Base-by-base conservation (phyloP, 1,139 yeast genomes). In the Eremothecium cymbalariae region DNA sequence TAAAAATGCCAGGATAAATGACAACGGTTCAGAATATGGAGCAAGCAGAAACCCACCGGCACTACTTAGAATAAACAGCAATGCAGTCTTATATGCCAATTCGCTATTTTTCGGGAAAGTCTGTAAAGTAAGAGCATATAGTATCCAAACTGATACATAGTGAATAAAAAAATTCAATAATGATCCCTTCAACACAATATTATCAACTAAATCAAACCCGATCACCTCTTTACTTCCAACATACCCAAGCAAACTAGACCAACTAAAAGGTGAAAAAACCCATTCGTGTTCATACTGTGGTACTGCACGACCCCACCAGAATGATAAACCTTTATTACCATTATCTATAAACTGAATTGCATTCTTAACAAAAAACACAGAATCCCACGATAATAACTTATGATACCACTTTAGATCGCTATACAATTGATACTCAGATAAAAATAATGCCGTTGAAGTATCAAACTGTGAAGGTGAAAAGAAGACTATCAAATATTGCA, bases 21-120 rank as follows among this genome's bases (percentile, higher is more conserved):
- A 77, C 13, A 73, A 50, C 25, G 86, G 73, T 58, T 90, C 98
- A 0, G 93, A 69, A 57, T 88, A 90, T 2, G 85, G 76, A 0
- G 77, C 71, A 0, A 81, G 67, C 34, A 85, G 63, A 48, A 86
- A 90, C 3, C 85, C 69, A 1, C 95, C 95, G 1, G 86, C 90
- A 3, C 95, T 90, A 12, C 83, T 74, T 11, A 80, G 42, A 1
- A 77, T 58, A 47, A 70, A 78, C 13, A 79, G 51, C 4, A 72
- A 41, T 3, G 80, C 62, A 36, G 42, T 56, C 48, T 41, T 53
- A 48, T 15, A 45, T 33, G 51, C 45, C 38, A 47, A 21, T 34
- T 41, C 35, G 25, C 28, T 37, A 20, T 32, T 33, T 34, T 53
- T 42, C 40, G 59, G 43, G 45, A 72, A 67, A 11, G 61, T 45